Percentiles rank a stretch among this genome's conserved stretches.
Conservation (phyloP, 805 yeast species). For the Candida sonorensis region DNA sequence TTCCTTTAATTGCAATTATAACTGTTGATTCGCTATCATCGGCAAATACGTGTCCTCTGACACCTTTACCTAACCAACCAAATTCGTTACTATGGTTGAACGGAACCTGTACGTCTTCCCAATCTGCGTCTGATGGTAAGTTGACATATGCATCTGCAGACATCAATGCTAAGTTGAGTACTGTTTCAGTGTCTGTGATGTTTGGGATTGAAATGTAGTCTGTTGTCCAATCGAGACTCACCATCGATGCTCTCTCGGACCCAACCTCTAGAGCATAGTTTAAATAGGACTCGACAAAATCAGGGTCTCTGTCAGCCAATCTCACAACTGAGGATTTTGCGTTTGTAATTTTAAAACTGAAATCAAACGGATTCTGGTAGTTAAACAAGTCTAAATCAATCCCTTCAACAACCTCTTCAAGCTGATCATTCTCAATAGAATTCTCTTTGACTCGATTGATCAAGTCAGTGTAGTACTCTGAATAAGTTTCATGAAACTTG, state of each 20-base stretch:
- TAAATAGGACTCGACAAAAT: conserved; percentile 59
- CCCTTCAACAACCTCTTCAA: conserved; percentile 1
- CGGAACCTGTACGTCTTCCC: conserved; percentile 53
- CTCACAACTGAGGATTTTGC: conserved; percentile 24
- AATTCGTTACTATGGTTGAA: conserved; percentile 54
- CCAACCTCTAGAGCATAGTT: conserved; percentile 44
- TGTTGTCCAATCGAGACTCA: conserved; percentile 61
- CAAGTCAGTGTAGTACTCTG: no score
- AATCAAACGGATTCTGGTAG: conserved; percentile 13
- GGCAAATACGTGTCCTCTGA: conserved; percentile 87
- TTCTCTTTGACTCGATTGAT: no score
- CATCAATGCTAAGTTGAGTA: conserved; percentile 73
- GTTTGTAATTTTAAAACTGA: conserved; percentile 13
- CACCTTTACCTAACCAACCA: conserved; percentile 84
- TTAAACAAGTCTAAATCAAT: conserved; percentile 3
- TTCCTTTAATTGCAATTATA: conserved; percentile 83
- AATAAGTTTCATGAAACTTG: conserved; percentile 5
- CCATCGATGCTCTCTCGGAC: conserved; percentile 28
- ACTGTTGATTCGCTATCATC: conserved; percentile 48
- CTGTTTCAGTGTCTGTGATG: conserved; percentile 63
- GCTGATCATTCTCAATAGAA: no score
- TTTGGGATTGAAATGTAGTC: conserved; percentile 58
- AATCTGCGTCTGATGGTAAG: conserved; percentile 70
- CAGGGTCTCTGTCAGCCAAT: conserved; percentile 45
- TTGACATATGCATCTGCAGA: conserved; percentile 88